Percentiles rank a stretch among this genome's conserved stretches.
phyloP scores from a whole-genome alignment of 208 protist species.

The Leishmania martiniquensis region DNA sequence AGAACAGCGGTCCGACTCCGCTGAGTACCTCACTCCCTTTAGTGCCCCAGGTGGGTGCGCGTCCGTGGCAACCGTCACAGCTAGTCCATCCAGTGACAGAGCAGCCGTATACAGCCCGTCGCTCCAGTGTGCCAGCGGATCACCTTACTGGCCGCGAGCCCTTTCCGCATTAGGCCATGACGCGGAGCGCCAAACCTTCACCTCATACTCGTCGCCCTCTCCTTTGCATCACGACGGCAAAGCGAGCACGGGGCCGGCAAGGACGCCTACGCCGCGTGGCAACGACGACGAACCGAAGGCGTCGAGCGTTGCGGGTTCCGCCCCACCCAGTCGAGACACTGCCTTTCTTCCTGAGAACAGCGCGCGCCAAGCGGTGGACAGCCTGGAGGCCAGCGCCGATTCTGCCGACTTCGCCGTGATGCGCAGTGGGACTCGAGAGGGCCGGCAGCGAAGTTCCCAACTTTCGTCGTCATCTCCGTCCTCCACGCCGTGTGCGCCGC shows the following conservation, averaged over 20 bases:
- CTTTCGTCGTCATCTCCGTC: constrained; percentile 5
- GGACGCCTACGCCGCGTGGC: background rate
- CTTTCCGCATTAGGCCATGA: background rate
- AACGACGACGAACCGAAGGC: background rate
- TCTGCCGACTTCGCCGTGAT: background rate
- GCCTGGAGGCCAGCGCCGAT: background rate
- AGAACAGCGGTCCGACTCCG: background rate
- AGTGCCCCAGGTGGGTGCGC: constrained; percentile 6
- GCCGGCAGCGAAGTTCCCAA: background rate
- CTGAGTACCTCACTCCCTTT: constrained; percentile 22
- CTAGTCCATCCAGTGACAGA: background rate
- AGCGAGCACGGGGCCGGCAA: background rate
- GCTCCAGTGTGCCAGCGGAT: background rate
- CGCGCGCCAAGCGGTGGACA: background rate
- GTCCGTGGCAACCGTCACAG: background rate
- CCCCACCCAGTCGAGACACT: background rate
- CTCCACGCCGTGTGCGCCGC: constrained; percentile 12
- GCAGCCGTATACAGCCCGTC: background rate
- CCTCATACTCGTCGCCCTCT: background rate
- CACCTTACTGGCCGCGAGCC: background rate
- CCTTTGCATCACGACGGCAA: background rate
- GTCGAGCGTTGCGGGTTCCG: background rate
- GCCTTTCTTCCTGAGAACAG: background rate
- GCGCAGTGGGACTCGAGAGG: constrained; percentile 8
- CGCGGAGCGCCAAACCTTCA: background rate